Evolutionary conservation across 805 yeast species (phyloP).

Genomic region (Tanozyma kutaoensis): DNA sequence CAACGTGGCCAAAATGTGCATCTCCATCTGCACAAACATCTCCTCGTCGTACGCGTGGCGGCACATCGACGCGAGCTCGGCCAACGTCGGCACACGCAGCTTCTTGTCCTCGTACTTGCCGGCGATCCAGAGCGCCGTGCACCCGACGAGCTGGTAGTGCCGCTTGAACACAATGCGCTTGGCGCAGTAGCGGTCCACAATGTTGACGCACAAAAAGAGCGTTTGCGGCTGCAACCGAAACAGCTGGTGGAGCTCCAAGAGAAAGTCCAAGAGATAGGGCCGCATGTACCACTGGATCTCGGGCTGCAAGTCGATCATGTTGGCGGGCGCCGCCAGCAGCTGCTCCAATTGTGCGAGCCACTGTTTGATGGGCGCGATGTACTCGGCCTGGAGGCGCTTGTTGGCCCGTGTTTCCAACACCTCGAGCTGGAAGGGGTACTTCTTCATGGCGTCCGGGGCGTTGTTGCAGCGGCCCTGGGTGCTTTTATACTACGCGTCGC

Average conservation of each 20-base stretch:
- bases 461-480: too few relatives aligned
- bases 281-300: conserved; percentile 38
- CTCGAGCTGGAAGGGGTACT: conserved; percentile 32
- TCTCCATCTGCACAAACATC: conserved; percentile 35
- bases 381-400: conserved; percentile 28
- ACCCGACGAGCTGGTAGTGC: conserved; percentile 33
- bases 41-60: conserved; percentile 44
- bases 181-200: conserved; percentile 33
- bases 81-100: conserved; percentile 41
- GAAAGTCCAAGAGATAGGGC: conserved; percentile 28
- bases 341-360: conserved; percentile 29
- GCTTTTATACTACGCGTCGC: too few relatives aligned
- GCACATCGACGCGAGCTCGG: conserved; percentile 42
- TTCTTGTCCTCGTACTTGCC: conserved; percentile 47
- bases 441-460: too few relatives aligned
- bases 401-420: conserved; percentile 33
- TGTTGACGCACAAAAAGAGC: conserved; percentile 27
- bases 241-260: conserved; percentile 29
- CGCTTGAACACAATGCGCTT: conserved; percentile 32
- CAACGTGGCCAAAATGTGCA: conserved; percentile 26
- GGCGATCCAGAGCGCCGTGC: conserved; percentile 35
- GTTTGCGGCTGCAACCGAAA: conserved; percentile 29
- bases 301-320: conserved; percentile 37
- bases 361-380: conserved; percentile 21
- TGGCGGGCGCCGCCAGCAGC: conserved; percentile 27